Percentiles rank a stretch among this genome's conserved stretches.
Conservation (phyloP, 768 basidiomycete species). For the Leccinum disarticulatum region DNA sequence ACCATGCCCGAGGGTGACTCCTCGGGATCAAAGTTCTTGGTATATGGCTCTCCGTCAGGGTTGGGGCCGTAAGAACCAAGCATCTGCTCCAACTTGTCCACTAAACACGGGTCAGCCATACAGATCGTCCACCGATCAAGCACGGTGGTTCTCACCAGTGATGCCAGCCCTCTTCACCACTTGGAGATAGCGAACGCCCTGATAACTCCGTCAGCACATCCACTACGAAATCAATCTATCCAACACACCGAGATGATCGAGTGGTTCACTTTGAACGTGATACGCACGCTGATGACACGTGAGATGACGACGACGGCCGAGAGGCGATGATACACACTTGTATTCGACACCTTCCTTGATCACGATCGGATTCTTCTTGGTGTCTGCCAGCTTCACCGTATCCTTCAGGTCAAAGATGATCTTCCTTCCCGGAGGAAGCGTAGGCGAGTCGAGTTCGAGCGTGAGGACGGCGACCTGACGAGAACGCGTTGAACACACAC, state of each 20-base stretch:
- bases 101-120: conserved; percentile 38
- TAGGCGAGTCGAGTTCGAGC: conserved; percentile 78
- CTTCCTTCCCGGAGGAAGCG: conserved; percentile 58
- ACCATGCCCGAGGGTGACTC: conserved; percentile 77
- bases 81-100: conserved; percentile 94
- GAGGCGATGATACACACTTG: conserved; percentile 48
- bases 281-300: conserved; percentile 57
- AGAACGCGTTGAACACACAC: conserved; percentile 25
- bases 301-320: not conserved
- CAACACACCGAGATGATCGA: conserved; percentile 75
- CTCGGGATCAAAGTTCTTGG: conserved; percentile 74
- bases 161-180: conserved; percentile 79
- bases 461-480: conserved; percentile 66
- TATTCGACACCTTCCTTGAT: conserved; percentile 91
- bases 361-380: conserved; percentile 74
- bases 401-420: conserved; percentile 70
- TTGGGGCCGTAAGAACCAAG: conserved; percentile 88
- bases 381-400: conserved; percentile 40
- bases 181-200: conserved; percentile 88
- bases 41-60: conserved; percentile 61
- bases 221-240: not conserved
- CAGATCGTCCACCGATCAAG: not conserved
- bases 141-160: conserved; percentile 49
- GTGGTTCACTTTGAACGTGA: conserved; percentile 85
- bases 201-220: conserved; percentile 23